A percentile compares a stretch with the other conserved stretches of the same genome.
phyloP scores from a whole-genome alignment of 2,329 filamentous ascomycete genomes.

The Claviceps paspali region DNA sequence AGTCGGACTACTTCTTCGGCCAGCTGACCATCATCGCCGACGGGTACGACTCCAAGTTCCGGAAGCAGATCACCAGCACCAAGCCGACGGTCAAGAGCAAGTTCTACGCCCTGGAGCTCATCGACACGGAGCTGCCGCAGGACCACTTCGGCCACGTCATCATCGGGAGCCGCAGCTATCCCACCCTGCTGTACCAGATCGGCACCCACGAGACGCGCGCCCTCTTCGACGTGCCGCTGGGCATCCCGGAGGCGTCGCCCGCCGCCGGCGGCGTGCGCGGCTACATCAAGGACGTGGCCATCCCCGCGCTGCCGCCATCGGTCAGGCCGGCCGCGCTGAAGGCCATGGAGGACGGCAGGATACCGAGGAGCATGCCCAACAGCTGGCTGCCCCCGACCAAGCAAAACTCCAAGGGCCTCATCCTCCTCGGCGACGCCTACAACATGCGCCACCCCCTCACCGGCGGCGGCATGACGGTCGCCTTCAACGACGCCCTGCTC shows the following conservation, averaged over 20 bases:
- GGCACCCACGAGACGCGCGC: constrained; percentile 86
- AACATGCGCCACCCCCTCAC: constrained; percentile 99
- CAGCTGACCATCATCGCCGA: constrained; percentile 80
- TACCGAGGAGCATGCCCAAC: constrained; percentile 83
- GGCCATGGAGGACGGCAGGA: constrained; percentile 62
- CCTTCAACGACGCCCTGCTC: constrained; percentile 78
- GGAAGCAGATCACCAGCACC: constrained; percentile 55
- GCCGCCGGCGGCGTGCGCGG: constrained; percentile 69
- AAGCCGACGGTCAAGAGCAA: constrained; percentile 62
- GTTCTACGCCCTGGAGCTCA: constrained; percentile 87
- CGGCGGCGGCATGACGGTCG: constrained; percentile 95
- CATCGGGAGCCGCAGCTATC: constrained; percentile 52
- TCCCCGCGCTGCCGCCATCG: constrained; percentile 58
- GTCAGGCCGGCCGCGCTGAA: constrained; percentile 59
- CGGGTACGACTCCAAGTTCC: constrained; percentile 84
- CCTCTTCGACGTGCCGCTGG: constrained; percentile 73
- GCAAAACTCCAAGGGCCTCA: constrained; percentile 45
- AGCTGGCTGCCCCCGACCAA: constrained; percentile 69
- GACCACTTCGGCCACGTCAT: constrained; percentile 75
- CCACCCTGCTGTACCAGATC: constrained; percentile 91
- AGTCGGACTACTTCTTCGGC: constrained; percentile 68
- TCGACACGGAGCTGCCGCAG: constrained; percentile 66
- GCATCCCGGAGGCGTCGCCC: constrained; percentile 56
- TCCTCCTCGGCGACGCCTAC: constrained; percentile 84
- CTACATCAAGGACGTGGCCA: constrained; percentile 65